Base-by-base conservation (phyloP, 768 basidiomycete species). In the Tephrocybe rancida region DNA sequence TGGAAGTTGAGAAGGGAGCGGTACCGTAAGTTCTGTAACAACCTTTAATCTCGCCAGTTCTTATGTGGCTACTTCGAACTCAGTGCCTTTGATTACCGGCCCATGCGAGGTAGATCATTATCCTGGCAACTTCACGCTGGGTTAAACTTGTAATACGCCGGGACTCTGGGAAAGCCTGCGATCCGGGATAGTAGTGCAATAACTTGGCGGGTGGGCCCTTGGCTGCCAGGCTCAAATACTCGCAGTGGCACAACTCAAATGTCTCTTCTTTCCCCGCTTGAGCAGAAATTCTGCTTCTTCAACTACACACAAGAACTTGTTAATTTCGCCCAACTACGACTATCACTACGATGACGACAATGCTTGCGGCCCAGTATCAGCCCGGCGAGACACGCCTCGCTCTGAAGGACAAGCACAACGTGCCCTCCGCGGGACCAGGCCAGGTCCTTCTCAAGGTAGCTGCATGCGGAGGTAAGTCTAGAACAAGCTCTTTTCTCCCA, bases 341-440 rank as follows among this genome's bases (percentile, higher is more conserved):
- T 37, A 32, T 19, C 10, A 16, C 14, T 10, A 42, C 27, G 24
- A 48, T 48, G 37, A 42, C 52, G 3, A 53, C 45, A 18, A 53
- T 53, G 52, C 52, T 46, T 42, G 52, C 45, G 14, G 52, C 52
- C 21, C 45, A 53, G 22, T 53, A 41, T 42, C 45, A 53, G 22
- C 52, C 52, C 21, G 52, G 52, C 19, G 9, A 47, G 22, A 53
- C 44, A 7, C 45, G 38, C 13, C 52, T 53, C 22, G 38, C 38
- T 21, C 39, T 53, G 10, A 53, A 47, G 29, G 46, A 53, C 18
- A 18, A 47, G 13, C 45, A 53, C 34, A 3, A 5, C 11, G 46
- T 46, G n/a, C 52, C 52, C 22, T 53, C 52, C 18, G 45, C 45
- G 10, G 52, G 52, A 11, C 52, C 52, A n/a, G 52, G 52, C 8